phyloP scores from a whole-genome alignment of 2,329 filamentous ascomycete species.

The Trichoderma semiorbis region DNA sequence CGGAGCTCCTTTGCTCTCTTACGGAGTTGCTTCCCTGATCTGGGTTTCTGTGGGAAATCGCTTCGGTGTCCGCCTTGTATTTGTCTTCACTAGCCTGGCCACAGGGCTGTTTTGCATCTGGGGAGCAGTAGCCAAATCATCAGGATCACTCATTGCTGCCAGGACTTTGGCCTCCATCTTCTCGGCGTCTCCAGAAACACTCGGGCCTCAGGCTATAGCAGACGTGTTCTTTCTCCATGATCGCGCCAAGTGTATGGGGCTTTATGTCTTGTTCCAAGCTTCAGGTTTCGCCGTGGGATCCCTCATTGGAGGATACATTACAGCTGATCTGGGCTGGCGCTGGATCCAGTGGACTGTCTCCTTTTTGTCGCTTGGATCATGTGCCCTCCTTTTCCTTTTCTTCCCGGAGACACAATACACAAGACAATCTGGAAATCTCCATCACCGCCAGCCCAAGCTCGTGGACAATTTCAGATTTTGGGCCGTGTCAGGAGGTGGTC shows the following conservation, averaged over 20 bases:
- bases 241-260: background rate
- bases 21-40: slow-evolving; percentile 7
- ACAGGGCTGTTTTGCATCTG: background rate
- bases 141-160: background rate
- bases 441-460: background rate
- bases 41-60: background rate
- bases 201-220: background rate
- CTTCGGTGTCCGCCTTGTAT: background rate
- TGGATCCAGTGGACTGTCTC: slow-evolving; percentile 5
- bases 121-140: background rate
- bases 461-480: background rate
- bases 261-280: background rate
- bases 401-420: slow-evolving; percentile 7
- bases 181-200: slow-evolving; percentile 1
- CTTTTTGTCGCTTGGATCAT: background rate
- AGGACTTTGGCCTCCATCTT: slow-evolving; percentile 3
- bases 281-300: background rate
- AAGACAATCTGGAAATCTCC: background rate
- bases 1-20: background rate
- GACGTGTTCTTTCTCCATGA: slow-evolving; percentile 4
- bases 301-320: background rate
- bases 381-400: background rate
- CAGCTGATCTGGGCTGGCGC: background rate
- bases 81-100: background rate
- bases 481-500: background rate